These are phyloP conservation scores for Fraxinus anomala DNA, from an alignment of 257 asterid genomes.

Conservation along the genomic window DNA sequence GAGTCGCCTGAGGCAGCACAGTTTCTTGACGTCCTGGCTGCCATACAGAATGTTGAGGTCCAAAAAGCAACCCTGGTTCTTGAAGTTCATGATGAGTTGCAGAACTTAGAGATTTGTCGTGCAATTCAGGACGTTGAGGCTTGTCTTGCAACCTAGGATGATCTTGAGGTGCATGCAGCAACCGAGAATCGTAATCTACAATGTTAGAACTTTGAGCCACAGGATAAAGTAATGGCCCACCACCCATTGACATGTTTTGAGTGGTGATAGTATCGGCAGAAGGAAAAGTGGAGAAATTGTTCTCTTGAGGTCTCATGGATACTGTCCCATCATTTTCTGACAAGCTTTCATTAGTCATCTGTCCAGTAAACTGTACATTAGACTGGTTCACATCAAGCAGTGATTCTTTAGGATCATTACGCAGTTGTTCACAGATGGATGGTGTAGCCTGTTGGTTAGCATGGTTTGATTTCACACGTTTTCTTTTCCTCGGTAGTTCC, in stretches of 20 bases:
- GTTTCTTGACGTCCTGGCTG: conserved; percentile 42
- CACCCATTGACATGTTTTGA: conserved; percentile 17
- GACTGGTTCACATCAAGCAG: conserved; percentile 40
- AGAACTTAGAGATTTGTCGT: conserved; percentile 25
- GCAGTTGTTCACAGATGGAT: conserved; percentile 37
- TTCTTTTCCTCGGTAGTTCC: conserved; percentile 39
- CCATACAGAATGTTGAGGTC: conserved; percentile 34
- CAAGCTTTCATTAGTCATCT: conserved; percentile 32
- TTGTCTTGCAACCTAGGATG: conserved; percentile 26
- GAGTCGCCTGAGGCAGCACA: conserved; percentile 30
- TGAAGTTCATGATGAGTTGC: conserved; percentile 36
- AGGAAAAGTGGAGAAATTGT: conserved; percentile 33
- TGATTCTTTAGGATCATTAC: conserved; percentile 33
- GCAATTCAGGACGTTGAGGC: conserved; percentile 33
- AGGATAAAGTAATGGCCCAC: conserved; percentile 32
- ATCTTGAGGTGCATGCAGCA: conserved; percentile 29
- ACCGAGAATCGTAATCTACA: conserved; percentile 35
- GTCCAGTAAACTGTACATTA: conserved; percentile 23
- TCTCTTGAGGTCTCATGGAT: conserved; percentile 30
- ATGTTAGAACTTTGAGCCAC: conserved; percentile 35
- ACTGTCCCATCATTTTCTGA: conserved; percentile 29
- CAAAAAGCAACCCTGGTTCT: conserved; percentile 25
- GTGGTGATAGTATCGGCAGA: conserved; percentile 35
- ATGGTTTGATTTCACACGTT: conserved; percentile 35
- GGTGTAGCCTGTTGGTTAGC: conserved; percentile 31